These are phyloP conservation scores for Groenewaldozyma salmanticensis DNA, from an alignment of 805 yeast species.

Conservation along the genomic window DNA sequence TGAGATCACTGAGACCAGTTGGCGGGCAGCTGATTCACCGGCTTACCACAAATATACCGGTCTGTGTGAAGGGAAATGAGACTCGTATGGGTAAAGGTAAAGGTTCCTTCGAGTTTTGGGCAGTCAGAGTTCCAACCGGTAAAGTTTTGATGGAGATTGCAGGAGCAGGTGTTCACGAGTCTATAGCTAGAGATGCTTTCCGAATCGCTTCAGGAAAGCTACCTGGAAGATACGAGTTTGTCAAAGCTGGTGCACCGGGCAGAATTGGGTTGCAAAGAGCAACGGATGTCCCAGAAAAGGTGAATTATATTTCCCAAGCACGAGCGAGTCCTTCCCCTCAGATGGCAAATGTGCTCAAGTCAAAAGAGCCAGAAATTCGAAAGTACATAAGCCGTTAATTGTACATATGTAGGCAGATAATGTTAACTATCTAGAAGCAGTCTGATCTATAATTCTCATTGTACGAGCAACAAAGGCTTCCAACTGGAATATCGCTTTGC, in stretches of 20 bases:
- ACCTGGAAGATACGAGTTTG: slow-evolving; percentile 87
- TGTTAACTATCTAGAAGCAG: neutral
- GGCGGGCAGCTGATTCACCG: slow-evolving; percentile 62
- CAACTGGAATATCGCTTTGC: slow-evolving; percentile 83
- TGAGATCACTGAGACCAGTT: slow-evolving; percentile 73
- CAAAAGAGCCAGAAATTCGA: slow-evolving; percentile 43
- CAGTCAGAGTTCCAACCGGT: slow-evolving; percentile 92
- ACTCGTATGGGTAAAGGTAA: slow-evolving; percentile 99
- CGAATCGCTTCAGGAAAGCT: slow-evolving; percentile 85
- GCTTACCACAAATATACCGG: slow-evolving; percentile 75
- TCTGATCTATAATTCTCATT: slow-evolving; percentile 61
- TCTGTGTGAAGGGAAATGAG: slow-evolving; percentile 94
- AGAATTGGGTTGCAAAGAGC: slow-evolving; percentile 62
- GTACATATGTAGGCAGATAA: too few relatives aligned
- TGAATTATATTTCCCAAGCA: slow-evolving; percentile 47
- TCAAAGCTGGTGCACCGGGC: slow-evolving; percentile 51
- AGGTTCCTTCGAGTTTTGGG: slow-evolving; percentile 97
- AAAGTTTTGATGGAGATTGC: slow-evolving; percentile 79
- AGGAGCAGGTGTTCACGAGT: slow-evolving; percentile 71
- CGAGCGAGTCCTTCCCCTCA: slow-evolving; percentile 56
- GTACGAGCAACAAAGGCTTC: slow-evolving; percentile 89
- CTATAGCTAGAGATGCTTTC: slow-evolving; percentile 78
- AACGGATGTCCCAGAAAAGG: slow-evolving; percentile 30
- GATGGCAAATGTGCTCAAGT: slow-evolving; percentile 44
- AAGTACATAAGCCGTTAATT: slow-evolving; percentile 42